These are phyloP conservation scores for Alternaria triticimaculans DNA, from an alignment of 2,329 filamentous ascomycete genomes.

Conservation along the genomic window DNA sequence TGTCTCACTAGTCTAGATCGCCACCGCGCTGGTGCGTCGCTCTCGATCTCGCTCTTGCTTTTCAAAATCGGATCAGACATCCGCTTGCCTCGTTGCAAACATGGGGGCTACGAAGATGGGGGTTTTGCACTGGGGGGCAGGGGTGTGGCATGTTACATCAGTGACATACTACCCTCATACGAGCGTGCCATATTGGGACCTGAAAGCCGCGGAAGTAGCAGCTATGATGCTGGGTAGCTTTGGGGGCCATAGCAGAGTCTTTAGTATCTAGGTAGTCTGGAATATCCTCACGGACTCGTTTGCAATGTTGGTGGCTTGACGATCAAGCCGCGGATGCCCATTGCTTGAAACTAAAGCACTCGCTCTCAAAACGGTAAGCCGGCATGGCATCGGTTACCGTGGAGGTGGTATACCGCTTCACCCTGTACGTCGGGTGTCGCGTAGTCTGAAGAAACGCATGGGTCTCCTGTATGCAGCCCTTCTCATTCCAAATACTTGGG, in stretches of 20 bases:
- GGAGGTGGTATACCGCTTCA: neutral
- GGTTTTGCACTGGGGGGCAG: neutral
- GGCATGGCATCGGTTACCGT: neutral
- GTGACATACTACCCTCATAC: neutral
- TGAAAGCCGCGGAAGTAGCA: neutral
- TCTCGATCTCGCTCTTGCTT: neutral
- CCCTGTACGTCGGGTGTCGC: neutral
- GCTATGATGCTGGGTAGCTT: neutral
- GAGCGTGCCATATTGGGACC: neutral
- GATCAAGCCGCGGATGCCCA: neutral
- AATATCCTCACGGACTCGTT: no score
- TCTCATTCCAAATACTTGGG: neutral
- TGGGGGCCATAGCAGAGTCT: neutral
- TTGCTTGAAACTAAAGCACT: fast-evolving
- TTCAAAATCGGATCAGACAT: neutral
- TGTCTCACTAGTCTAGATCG: no score
- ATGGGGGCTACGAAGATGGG: neutral
- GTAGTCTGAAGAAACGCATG: neutral
- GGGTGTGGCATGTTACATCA: neutral
- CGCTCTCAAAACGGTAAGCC: neutral
- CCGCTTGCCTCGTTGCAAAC: fast-evolving
- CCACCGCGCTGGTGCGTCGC: neutral
- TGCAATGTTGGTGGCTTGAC: neutral
- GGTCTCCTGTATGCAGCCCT: neutral
- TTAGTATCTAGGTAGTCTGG: no score